A percentile compares a stretch with the other conserved stretches of the same genome.
phyloP scores from a whole-genome alignment of 1,284 basidiomycete genomes.

The Apiotrichum siamense region DNA sequence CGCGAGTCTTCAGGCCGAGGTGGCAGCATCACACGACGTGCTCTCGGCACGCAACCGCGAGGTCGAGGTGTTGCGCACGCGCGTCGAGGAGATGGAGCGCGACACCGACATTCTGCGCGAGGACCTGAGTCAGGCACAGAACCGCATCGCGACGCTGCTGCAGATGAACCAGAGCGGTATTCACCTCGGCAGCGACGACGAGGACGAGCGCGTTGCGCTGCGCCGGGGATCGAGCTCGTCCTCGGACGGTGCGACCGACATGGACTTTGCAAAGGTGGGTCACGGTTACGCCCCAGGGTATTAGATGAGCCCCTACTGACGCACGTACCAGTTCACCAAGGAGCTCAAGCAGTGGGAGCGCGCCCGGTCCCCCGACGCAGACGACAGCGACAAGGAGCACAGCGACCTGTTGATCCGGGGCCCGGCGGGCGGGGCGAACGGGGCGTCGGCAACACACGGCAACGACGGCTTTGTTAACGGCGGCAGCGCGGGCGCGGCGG shows the following conservation, averaged over 20 bases:
- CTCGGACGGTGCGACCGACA: slow-evolving; percentile 32
- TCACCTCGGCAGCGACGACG: slow-evolving; percentile 26
- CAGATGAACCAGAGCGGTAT: slow-evolving; percentile 32
- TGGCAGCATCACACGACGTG: slow-evolving; percentile 71
- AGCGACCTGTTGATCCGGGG: not conserved
- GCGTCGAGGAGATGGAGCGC: slow-evolving; percentile 39
- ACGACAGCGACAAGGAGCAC: slow-evolving; percentile 5
- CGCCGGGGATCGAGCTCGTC: slow-evolving; percentile 17
- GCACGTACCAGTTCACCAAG: slow-evolving; percentile 35
- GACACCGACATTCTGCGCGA: slow-evolving; percentile 56
- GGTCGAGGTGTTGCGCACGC: slow-evolving; percentile 55
- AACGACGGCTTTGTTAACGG: not conserved
- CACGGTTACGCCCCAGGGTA: too few relatives aligned
- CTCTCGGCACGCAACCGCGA: slow-evolving; percentile 66
- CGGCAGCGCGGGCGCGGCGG: not conserved
- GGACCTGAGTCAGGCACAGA: slow-evolving; percentile 67
- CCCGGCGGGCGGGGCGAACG: not conserved
- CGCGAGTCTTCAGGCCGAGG: slow-evolving; percentile 64
- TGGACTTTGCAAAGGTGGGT: slow-evolving; percentile 44
- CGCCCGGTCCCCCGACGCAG: slow-evolving; percentile 29
- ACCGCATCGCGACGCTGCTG: slow-evolving; percentile 46
- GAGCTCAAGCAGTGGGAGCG: slow-evolving; percentile 45
- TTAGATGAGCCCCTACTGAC: not conserved
- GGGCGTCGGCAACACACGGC: not conserved
- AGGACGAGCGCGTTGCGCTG: slow-evolving; percentile 17